Conservation (phyloP, 2,329 filamentous ascomycete species). For the Xylaria sp. region DNA sequence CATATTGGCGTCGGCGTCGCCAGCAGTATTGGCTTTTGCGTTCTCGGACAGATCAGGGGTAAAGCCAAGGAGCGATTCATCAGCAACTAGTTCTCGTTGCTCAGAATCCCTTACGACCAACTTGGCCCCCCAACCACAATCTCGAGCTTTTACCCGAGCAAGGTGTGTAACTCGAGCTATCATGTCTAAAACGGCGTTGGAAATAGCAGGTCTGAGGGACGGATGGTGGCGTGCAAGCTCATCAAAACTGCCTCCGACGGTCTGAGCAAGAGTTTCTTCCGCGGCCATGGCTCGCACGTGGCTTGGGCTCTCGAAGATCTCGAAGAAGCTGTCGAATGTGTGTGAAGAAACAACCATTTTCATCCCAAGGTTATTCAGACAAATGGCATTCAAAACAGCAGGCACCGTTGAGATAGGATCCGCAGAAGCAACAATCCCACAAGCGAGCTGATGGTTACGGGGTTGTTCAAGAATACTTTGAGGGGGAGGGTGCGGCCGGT, state of each 20-base stretch:
- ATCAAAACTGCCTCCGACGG: slow-evolving; percentile 87
- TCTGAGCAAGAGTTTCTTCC: slow-evolving; percentile 75
- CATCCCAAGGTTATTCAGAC: slow-evolving; percentile 87
- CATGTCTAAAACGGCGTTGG: slow-evolving; percentile 89
- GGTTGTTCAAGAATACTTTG: slow-evolving; percentile 60
- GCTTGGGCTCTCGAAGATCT: slow-evolving; percentile 93
- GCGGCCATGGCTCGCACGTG: slow-evolving; percentile 87
- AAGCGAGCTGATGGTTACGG: slow-evolving; percentile 62
- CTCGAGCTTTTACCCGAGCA: slow-evolving; percentile 75
- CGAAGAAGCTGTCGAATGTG: slow-evolving; percentile 87
- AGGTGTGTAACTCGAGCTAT: slow-evolving; percentile 82
- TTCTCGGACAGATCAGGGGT: slow-evolving; percentile 46
- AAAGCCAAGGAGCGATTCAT: slow-evolving; percentile 52
- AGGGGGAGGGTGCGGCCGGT: slow-evolving; percentile 64
- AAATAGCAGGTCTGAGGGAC: slow-evolving; percentile 79
- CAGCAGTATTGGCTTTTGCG: slow-evolving; percentile 53
- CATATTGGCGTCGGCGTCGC: slow-evolving; percentile 73
- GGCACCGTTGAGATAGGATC: slow-evolving; percentile 92
- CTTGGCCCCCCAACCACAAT: slow-evolving; percentile 80
- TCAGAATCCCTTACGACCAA: slow-evolving; percentile 72
- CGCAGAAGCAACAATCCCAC: slow-evolving; percentile 83
- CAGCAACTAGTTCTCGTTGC: slow-evolving; percentile 69
- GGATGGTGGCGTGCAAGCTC: slow-evolving; percentile 96
- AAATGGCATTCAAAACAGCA: slow-evolving; percentile 91
- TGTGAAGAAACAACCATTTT: slow-evolving; percentile 85